Percentiles rank a stretch among this genome's conserved stretches.
phyloP scores from a whole-genome alignment of 2,329 filamentous ascomycete genomes.

The Diaporthe destruens region DNA sequence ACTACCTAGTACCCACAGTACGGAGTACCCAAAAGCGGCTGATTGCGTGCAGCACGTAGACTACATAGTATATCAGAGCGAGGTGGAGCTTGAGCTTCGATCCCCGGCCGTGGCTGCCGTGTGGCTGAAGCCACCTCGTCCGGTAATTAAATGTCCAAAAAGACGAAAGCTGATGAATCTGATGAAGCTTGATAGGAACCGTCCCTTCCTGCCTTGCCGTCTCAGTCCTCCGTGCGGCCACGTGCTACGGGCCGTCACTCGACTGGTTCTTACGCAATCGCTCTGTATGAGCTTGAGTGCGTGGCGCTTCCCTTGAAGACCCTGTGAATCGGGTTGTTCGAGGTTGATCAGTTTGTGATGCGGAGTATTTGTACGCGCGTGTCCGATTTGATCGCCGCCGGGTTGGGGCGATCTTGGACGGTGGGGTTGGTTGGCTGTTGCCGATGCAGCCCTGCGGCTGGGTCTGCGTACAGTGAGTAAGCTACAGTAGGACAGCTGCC shows the following conservation, averaged over 20 bases:
- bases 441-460: slow-evolving; percentile 27
- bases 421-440: slow-evolving; percentile 1
- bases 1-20: not conserved
- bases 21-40: slow-evolving; percentile 10
- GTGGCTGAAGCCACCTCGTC: slow-evolving; percentile 22
- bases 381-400: slow-evolving; percentile 26
- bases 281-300: not conserved
- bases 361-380: slow-evolving; percentile 15
- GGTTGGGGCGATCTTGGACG: slow-evolving; percentile 13
- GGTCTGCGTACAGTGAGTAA: slow-evolving; percentile 7
- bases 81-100: not conserved
- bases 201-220: not conserved
- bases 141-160: slow-evolving; percentile 4
- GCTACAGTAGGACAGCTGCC: not conserved
- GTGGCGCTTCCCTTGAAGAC: not conserved
- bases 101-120: not conserved
- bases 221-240: not conserved
- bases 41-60: slow-evolving; percentile 17
- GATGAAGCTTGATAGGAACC: not conserved
- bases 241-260: not conserved
- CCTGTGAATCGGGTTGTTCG: not conserved
- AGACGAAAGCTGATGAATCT: not conserved
- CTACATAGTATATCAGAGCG: not conserved
- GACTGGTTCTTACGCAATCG: not conserved
- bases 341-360: not conserved